Conservation (phyloP, 192 early-diverging fungal genomes). For the Chytriomyces confervae region DNA sequence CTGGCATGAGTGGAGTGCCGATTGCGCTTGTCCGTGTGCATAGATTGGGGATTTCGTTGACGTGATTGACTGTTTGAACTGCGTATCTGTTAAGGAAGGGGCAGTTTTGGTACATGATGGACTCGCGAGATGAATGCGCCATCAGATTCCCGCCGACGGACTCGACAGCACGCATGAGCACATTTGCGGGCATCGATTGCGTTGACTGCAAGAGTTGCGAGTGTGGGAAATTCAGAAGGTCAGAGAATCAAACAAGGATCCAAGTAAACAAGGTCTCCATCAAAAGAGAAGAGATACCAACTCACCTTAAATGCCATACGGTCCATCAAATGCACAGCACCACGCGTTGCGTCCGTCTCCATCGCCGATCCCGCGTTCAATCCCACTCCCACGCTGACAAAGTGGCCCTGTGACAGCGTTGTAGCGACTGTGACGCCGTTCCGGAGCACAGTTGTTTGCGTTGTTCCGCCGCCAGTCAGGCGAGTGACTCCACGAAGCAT, state of each 20-base stretch:
- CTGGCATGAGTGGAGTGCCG: constrained; percentile 80
- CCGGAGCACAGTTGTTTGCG: constrained; percentile 74
- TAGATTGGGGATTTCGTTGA: constrained; percentile 10
- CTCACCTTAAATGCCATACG: constrained; percentile 90
- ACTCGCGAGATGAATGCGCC: constrained; percentile 88
- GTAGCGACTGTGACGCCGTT: constrained; percentile 91
- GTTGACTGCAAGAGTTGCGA: constrained; percentile 61
- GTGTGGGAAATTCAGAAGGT: background rate
- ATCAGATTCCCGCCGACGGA: constrained; percentile 88
- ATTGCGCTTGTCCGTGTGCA: constrained; percentile 70
- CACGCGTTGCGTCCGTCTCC: constrained; percentile 73
- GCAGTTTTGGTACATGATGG: constrained; percentile 73
- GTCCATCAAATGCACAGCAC: constrained; percentile 86
- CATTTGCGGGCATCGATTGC: constrained; percentile 64
- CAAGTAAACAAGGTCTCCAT: background rate
- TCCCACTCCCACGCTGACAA: constrained; percentile 87
- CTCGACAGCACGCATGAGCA: constrained; percentile 79
- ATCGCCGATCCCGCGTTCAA: constrained; percentile 89
- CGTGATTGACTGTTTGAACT: constrained; percentile 25
- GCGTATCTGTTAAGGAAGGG: constrained; percentile 3
- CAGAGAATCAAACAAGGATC: too few relatives aligned
- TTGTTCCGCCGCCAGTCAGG: constrained; percentile 7
- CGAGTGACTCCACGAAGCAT: background rate
- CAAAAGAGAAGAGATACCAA: background rate
- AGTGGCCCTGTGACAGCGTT: constrained; percentile 83